Evolutionary conservation across 306 rosid genomes (phyloP), one percentile per base, ranked within the genome.

Genomic region (Vigna angularis): DNA sequence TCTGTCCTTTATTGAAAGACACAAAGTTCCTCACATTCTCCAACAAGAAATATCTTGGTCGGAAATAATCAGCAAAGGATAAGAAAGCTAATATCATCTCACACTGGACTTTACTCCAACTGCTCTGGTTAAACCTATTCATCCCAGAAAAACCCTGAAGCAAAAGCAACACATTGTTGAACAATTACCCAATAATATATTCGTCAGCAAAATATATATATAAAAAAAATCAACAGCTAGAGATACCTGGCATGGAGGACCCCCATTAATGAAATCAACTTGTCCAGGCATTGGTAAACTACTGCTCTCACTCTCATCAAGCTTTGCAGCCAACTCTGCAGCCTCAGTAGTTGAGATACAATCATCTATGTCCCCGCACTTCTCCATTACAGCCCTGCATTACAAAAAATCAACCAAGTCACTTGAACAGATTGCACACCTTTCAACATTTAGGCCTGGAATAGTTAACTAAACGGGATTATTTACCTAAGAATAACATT

Each of bases 61-160:
- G 93, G 82, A 95, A 95, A 88, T 93, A 95, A 70, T 95, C 98
- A 2, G 94, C 99, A 81, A 93, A 95, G 48, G 99, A 93, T 50
- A 95, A 85, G 89, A 95, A 95, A 7, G 99, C 99, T 49, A 95
- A 76, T 70, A 95, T 93, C 99, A 95, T 95, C 75, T 93, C 99
- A 55, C 99, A 95, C 84, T 95, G 99, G 59, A 95, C 99, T 86
- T 93, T 95, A 84, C 99, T 95, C 99, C 99, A 95, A 50, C 91
- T 87, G 77, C 99, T 85, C 53, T 87, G 89, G 73, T 88, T 95
- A 83, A 95, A 95, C 75, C 99, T 87, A 71, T 95, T 95, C 99
- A 95, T 95, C 62, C 99, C 99, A 32, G 99, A 95, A 87, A 95
- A 95, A 36, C 99, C 99, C 97, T 93, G 86, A 55, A 71, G 22